Evolutionary conservation across 768 basidiomycete species (phyloP), one percentile per base, ranked within the genome.

Genomic region (Termitomyces sp.): DNA sequence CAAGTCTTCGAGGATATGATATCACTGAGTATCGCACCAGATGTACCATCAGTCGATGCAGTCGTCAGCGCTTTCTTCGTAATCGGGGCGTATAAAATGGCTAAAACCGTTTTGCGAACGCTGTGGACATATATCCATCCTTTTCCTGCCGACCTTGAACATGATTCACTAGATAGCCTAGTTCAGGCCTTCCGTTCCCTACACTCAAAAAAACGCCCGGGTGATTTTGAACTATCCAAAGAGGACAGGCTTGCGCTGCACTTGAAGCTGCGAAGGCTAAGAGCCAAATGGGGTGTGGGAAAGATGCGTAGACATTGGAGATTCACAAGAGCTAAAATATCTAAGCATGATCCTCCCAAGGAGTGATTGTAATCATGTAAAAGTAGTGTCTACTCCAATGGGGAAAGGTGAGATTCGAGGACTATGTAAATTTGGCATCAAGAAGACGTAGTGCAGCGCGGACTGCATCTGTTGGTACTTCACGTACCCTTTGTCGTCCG

Each of bases 381-480:
- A 49, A 24, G 24, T 37, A 49, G 22, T 34, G 9, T 48, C 35
- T 49, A 49, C 48, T 37, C 30, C 32, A 35, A 14, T 21, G 7
- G 12, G 26, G 21, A 22, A 35, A 32, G 34, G 6, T 32, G 19
- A 51, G 12, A n/a, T 51, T 42, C 22, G 9, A 24, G 14, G 28
- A 21, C 57, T 72, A 73, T 55, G 76, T 70, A 68, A 80, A 81
- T 61, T 80, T 85, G 43, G 80, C 71, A 64, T 93, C 90, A 37
- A 93, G 75, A 24, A 93, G 67, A 56, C 85, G 83, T 22, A 93
- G 69, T 6, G 90, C 90, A 59, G 90, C 87, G 50, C 75, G 80
- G 28, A 93, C 87, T 17, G 82, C 87, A 54, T 87, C 86, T 17
- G 83, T 74, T 57, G 82, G 81, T 14, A 93, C 91, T 65, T 87